phyloP scores from a whole-genome alignment of 2,329 filamentous ascomycete species.

The Cladophialophora psammophila region DNA sequence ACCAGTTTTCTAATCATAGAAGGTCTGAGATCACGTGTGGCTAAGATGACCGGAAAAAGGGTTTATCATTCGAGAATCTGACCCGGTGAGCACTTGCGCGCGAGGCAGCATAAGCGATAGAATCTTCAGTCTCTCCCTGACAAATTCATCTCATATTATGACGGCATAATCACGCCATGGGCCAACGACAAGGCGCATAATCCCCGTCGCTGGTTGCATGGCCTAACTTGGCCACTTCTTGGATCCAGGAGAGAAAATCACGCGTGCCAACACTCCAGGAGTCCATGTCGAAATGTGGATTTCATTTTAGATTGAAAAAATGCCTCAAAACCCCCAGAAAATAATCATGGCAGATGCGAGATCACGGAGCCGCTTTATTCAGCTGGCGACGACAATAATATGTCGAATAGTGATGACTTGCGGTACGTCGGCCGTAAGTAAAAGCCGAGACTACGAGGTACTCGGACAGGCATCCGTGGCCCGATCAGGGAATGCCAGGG shows the following conservation, averaged over 20 bases:
- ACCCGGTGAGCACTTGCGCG: constrained; percentile 27
- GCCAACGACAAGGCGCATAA: constrained; percentile 6
- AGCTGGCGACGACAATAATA: not conserved
- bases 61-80: constrained; percentile 24
- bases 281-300: constrained; percentile 14
- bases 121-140: not conserved
- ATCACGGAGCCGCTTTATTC: constrained; percentile 3
- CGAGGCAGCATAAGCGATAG: constrained; percentile 13
- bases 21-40: constrained; percentile 10
- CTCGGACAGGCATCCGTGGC: not conserved
- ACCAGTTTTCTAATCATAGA: constrained; percentile 11
- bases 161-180: constrained; percentile 2
- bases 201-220: constrained; percentile 15
- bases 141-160: constrained; percentile 14
- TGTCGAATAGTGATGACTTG: constrained; percentile 6
- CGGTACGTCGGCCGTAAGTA: constrained; percentile 17
- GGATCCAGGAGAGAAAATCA: constrained; percentile 15
- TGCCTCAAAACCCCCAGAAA: constrained; percentile 19
- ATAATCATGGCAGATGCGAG: not conserved
- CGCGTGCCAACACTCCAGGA: constrained; percentile 23
- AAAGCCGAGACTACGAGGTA: constrained; percentile 14
- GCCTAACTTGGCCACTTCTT: constrained; percentile 4
- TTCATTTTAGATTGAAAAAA: constrained; percentile 10
- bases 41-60: constrained; percentile 9
- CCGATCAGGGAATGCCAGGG: not conserved